Evolutionary conservation across 2,329 filamentous ascomycete genomes (phyloP), one percentile per base, ranked within the genome.

Genomic region (Didymella exigua): DNA sequence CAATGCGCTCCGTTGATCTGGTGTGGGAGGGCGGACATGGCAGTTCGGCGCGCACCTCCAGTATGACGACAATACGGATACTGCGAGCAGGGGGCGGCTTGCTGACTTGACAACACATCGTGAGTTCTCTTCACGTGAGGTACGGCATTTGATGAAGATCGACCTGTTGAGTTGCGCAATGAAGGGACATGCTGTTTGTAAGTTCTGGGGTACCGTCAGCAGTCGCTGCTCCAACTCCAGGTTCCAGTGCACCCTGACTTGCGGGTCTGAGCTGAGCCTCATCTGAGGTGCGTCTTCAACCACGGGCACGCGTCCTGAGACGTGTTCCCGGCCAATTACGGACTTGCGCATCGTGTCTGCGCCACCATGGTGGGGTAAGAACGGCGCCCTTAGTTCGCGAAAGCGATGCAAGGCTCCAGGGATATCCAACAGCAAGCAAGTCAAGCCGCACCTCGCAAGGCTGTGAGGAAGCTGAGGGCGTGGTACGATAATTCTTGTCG

Each of bases 241-340:
- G 33, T 50, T 45, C 46, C 42, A 50, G 41, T 27, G 33, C 44
- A 31, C 31, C 43, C 45, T 40, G 14, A 29, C 42, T 41, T 34
- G 43, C 29, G 40, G 31, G 36, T 36, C 52, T 50, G 36, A 55
- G 52, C 52, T 50, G 36, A 55, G 52, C 52, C 52, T 50, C 52
- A 46, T 36, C 41, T 50, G 52, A 49, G 40, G 26, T 49, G 45
- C 43, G 16, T 38, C 38, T 38, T 19, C 40, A 49, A 46, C 33
- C 51, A 47, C 38, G 54, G 42, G 42, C 56, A 67, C 56, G 62
- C 54, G 43, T 41, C 26, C 59, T 69, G 67, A 67, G 63, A 70
- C 70, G 59, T 34, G 50, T 56, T 46, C 58, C 51, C 24, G 46
- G 36, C 67, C 68, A 70, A 66, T 72, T 43, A 49, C 49, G n/a